phyloP scores from a whole-genome alignment of 1,284 basidiomycete species.

The Cryptococcus floricola region DNA sequence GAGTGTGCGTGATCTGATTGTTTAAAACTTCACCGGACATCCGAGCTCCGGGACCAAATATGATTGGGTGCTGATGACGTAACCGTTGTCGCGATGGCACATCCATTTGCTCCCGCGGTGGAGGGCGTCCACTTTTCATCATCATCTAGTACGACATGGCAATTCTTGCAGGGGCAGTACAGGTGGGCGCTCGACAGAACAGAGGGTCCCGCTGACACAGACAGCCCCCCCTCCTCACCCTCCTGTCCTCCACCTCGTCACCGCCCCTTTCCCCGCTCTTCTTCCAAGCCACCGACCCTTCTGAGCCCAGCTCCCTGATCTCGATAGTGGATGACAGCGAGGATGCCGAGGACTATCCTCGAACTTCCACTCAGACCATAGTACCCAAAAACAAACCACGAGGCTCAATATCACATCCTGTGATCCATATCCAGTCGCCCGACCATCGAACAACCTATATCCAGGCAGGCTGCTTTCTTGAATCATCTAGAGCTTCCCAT shows the following conservation, averaged over 20 bases:
- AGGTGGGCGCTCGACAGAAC: neutral
- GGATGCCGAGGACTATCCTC: neutral
- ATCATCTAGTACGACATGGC: no score
- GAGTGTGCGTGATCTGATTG: no score
- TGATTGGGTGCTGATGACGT: no score
- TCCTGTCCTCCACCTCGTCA: constrained; percentile 71
- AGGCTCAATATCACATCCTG: constrained; percentile 54
- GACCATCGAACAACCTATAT: constrained; percentile 66
- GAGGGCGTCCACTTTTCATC: no score
- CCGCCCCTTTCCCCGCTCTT: constrained; percentile 63
- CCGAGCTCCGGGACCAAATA: no score
- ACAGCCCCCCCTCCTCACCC: constrained; percentile 64
- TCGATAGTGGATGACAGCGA: constrained; percentile 53
- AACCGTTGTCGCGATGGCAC: no score
- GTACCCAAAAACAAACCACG: neutral
- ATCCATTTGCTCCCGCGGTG: no score
- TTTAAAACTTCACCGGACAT: no score
- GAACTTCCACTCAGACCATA: neutral
- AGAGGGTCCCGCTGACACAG: neutral
- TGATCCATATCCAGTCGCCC: constrained; percentile 79
- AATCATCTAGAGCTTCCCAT: neutral
- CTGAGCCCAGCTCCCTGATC: constrained; percentile 60
- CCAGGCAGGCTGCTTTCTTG: constrained; percentile 52
- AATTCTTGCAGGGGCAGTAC: no score
- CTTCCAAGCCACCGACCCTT: constrained; percentile 54